These are phyloP conservation scores for Fusarium miscanthi DNA, from an alignment of 2,329 filamentous ascomycete genomes.

Conservation along the genomic window DNA sequence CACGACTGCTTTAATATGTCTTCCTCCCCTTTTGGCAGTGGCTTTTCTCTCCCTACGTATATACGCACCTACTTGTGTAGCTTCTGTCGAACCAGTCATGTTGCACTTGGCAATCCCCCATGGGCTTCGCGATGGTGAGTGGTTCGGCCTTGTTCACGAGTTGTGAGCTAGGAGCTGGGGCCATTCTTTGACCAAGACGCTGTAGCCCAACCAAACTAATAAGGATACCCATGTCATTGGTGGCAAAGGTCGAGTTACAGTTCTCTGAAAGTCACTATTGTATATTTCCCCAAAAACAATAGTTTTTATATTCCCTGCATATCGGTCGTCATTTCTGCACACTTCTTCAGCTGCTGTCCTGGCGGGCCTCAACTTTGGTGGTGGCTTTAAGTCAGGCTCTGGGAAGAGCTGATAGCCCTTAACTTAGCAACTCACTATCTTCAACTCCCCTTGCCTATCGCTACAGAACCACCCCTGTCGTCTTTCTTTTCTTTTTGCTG, in stretches of 20 bases:
- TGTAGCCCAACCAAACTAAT: constrained; percentile 6
- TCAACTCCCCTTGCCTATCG: constrained; percentile 13
- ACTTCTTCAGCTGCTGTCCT: background rate
- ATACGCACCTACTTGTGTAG: background rate
- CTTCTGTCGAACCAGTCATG: background rate
- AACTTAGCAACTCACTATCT: constrained; percentile 23
- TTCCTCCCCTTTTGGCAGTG: background rate
- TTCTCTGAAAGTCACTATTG: background rate
- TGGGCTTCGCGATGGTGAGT: constrained; percentile 6
- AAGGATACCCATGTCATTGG: constrained; percentile 27
- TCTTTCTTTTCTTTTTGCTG: constrained; percentile 30
- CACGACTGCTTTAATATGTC: background rate
- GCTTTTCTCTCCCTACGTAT: background rate
- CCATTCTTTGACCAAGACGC: background rate
- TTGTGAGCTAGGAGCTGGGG: constrained; percentile 30
- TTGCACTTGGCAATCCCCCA: constrained; percentile 5
- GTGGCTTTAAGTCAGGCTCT: constrained; percentile 10
- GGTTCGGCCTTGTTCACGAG: constrained; percentile 31
- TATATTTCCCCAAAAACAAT: background rate
- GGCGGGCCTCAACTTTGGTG: constrained; percentile 25
- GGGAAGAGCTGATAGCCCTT: constrained; percentile 15
- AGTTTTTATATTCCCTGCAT: constrained; percentile 1
- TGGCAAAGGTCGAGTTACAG: constrained; percentile 17
- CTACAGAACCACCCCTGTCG: constrained; percentile 34
- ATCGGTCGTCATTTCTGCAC: background rate